Percentiles rank a stretch among this genome's conserved stretches.
Conservation (phyloP, 192 early-diverging fungal species). For the Umbelopsis sp. region DNA sequence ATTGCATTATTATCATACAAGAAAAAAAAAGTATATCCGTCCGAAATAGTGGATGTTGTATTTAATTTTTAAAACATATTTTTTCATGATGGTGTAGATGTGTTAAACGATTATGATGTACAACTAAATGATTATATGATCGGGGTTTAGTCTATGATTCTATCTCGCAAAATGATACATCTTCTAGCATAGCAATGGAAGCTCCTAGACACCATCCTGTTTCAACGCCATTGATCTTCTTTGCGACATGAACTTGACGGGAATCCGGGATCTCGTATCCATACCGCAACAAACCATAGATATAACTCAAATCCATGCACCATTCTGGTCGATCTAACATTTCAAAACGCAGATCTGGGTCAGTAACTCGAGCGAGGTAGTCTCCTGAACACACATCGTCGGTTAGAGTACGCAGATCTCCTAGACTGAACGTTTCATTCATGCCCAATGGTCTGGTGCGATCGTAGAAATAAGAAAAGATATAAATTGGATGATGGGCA, state of each 20-base stretch:
- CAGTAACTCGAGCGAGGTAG: constrained; percentile 42
- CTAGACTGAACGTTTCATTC: constrained; percentile 57
- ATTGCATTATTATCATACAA: too few relatives aligned
- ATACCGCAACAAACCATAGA: constrained; percentile 77
- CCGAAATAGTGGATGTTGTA: too few relatives aligned
- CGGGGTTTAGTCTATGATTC: constrained; percentile 1
- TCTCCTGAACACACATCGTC: constrained; percentile 62
- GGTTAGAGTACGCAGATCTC: constrained; percentile 56
- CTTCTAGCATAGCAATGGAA: constrained; percentile 81
- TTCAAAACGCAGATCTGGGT: constrained; percentile 36
- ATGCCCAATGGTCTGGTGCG: constrained; percentile 65
- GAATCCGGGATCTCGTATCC: constrained; percentile 82
- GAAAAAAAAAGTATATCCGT: too few relatives aligned
- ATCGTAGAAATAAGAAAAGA: constrained; percentile 90
- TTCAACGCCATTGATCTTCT: constrained; percentile 91
- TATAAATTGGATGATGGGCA: constrained; percentile 71
- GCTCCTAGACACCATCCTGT: constrained; percentile 98
- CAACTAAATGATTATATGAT: neutral
- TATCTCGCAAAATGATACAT: constrained; percentile 33
- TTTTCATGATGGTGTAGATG: neutral
- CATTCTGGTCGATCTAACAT: constrained; percentile 62
- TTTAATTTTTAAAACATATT: too few relatives aligned
- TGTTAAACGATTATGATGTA: neutral
- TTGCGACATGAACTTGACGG: constrained; percentile 75
- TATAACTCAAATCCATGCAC: constrained; percentile 91